Base-by-base conservation (phyloP, 257 asterid genomes). In the Verbascum thapsus region DNA sequence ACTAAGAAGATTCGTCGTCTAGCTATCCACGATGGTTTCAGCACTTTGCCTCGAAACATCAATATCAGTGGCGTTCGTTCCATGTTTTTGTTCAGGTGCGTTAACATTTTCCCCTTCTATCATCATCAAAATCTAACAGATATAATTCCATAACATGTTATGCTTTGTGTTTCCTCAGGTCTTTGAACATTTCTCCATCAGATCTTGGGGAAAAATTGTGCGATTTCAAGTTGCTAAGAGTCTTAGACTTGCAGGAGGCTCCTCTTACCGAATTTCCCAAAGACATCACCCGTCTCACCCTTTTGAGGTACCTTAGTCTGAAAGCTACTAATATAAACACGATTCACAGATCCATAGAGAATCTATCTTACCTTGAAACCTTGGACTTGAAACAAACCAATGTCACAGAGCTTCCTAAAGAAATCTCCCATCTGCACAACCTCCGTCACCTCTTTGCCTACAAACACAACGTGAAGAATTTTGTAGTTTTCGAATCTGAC, bases 371-470 rank as follows among this genome's bases (percentile, higher is more conserved):
- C 70, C 81, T 76, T 9, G 60, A 68, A 68, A 76, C 81, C 23
- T 52, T 77, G 53, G 82, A 77, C 68, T 74, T 77, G 1, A 72
- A 54, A 26, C 72, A 68, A 50, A 80, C 86, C 0, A 18, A 59
- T 8, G 73, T 83, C 49, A 68, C 50, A 5, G 61, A 77, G 71
- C 84, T 83, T 26, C 84, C 84, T 0, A 11, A 53, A 12, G 68
- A 56, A 52, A 79, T 74, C 47, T 67, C 74, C 26, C 26, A 52
- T 23, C 70, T 82, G 39, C 72, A 60, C 45, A 61, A 72, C 32
- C 76, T 82, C 57, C 43, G 75, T 8, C 83, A 76, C 75, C 76
- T 82, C 66, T 42, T 82, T 9, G 80, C 45, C 47, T 76, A 64
- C 71, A 54, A 65, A 17, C 7, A 50, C 30, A 41, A 12, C 0